Evolutionary conservation across 1,139 yeast genomes (phyloP), one percentile per base, ranked within the genome.

Genomic region (Pichia sp.): DNA sequence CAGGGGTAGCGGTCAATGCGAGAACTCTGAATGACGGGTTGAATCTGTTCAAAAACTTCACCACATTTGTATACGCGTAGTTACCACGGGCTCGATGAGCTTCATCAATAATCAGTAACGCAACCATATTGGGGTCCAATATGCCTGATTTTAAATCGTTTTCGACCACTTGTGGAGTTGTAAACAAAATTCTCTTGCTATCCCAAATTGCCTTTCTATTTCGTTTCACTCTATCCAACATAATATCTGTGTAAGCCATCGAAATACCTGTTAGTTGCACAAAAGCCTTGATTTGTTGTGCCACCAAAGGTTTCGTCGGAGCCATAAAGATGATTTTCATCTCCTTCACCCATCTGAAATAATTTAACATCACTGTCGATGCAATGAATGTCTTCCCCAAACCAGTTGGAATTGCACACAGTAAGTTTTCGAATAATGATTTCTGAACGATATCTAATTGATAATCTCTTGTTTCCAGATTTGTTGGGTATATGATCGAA

Each of bases 361-460:
- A 95, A 67, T 95, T 95, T 55, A 92, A 76, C 90, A 95, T 95
- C 33, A 93, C 95, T 0, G 96, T 86, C 46, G 95, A 84, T 1
- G 99, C 98, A 64, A 95, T 91, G 62, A 95, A 91, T 0, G 99
- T 95, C 71, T 95, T 95, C 49, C 99, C 99, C 68, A 92, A 76
- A 61, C 99, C 99, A 0, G 99, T 95, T 0, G 99, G 99, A 31
- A 95, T 78, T 0, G 98, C 96, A 63, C 95, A 93, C 46, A 95
- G 73, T 4, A 86, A 70, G 66, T 95, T 95, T 60, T 84, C 77
- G 64, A 80, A 84, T 50, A 95, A 73, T 0, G 97, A 85, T 55
- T 82, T 78, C 51, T 76, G 75, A 2, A 91, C 91, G 57, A 93
- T 91, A 60, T 84, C 84, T 67, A 78, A 83, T 71, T 95, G 99